Base-by-base conservation (phyloP, 768 basidiomycete species). In the Rickenella mellea region DNA sequence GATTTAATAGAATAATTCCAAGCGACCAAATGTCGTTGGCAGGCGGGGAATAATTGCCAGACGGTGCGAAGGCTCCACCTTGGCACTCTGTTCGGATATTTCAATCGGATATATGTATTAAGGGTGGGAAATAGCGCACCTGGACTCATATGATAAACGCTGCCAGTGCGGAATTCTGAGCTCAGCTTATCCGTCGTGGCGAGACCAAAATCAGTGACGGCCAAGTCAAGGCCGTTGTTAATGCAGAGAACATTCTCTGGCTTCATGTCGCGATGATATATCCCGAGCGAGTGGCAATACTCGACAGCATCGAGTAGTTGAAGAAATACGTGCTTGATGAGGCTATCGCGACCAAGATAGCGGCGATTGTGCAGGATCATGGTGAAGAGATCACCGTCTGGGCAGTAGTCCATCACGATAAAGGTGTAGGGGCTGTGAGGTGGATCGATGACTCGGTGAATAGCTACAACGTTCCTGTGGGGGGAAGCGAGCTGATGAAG, bases 71-170 rank as follows among this genome's bases (percentile, higher is more conserved):
- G 42, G 69, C 69, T 40, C 81, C 83, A 12, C 85, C 80, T 55
- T 96, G 85, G 58, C 94, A 96, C 60, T 97, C 90, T 97, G 49
- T 46, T 49, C 7, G 55, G 63, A 27, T 54, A 40, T 39, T 26
- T 44, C 48, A 14, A 46, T 41, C 31, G 41, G 42, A 45, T 48
- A 21, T 14, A 21, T 33, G 39, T 35, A 21, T 41, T 31, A 35
- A 36, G n/a, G 6, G 12, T 8, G 48, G 58, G 47, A 42, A 62
- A 55, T 17, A 27, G 20, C 21, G 8, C 24, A 14, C 86, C 90
- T 62, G 93, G 93, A 55, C 89, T 92, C 85, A 98, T 93, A 63
- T 96, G 94, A 62, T 91, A 96, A n/a, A 92, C 78, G 53, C 88
- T 92, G n/a, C 93, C 93, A 27, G 92, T 96, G 40, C 88, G 78